Evolutionary conservation across 257 asterid species (phyloP).

Genomic region (Schizonepeta tenuifolia): DNA sequence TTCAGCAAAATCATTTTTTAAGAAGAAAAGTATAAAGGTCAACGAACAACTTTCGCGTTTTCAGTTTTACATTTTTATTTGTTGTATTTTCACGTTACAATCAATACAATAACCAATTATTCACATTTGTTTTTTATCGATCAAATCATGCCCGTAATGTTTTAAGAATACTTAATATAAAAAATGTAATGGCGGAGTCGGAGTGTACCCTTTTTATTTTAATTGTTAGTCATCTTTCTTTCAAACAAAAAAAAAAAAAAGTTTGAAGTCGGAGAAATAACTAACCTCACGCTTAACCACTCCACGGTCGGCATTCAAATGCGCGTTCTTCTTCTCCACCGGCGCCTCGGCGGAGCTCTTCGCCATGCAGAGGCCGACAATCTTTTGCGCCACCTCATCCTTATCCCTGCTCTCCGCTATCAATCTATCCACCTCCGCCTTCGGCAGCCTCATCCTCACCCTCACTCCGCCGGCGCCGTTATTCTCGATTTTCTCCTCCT

Average conservation of each 20-base stretch:
- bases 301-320: conserved; percentile 28
- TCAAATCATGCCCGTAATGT: no score
- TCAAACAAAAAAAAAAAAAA: no score
- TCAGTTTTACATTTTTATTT: no score
- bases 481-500: background rate
- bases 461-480: conserved; percentile 44
- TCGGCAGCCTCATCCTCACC: conserved; percentile 71
- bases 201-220: no score
- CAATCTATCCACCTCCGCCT: conserved; percentile 75
- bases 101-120: no score
- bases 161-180: no score
- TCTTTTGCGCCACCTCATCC: conserved; percentile 67
- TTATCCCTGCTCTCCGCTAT: conserved; percentile 72
- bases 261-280: background rate
- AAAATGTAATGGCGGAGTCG: no score
- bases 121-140: no score
- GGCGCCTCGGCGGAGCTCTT: conserved; percentile 20
- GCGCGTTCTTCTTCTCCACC: conserved; percentile 29
- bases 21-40: background rate
- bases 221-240: no score
- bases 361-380: conserved; percentile 56
- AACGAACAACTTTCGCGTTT: no score
- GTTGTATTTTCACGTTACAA: no score
- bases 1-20: background rate
- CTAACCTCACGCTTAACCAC: conserved; percentile 55